Evolutionary conservation across 768 basidiomycete genomes (phyloP), one percentile per base, ranked within the genome.

Genomic region (Amanita subjunquillea): DNA sequence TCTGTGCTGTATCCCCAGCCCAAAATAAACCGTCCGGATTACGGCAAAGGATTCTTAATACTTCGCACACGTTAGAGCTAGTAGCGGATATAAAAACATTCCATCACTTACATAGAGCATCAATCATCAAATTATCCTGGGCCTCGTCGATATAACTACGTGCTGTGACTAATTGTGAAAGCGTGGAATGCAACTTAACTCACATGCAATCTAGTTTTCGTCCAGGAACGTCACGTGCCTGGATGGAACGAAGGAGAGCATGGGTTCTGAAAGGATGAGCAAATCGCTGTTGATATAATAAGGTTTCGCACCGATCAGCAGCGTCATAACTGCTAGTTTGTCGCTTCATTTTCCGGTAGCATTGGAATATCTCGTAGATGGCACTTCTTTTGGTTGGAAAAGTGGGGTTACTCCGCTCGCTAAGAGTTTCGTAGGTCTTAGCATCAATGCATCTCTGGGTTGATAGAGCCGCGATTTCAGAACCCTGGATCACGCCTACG

Each of bases 1-100:
- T 84, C 56, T 89, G 87, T 0, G 87, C 85, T 0, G 87, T 87
- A 59, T 89, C 87, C 0, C 87, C 87, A 1, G 85, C 86, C 83
- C 84, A 87, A 56, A 88, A 83, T 17, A 87, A 64, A 0, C 86
- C 85, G 48, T 84, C 68, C 0, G 77, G 73, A 58, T 87, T 87
- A 9, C 64, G 63, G 55, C 83, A 87, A n/a, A 88, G 60, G 0
- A 69, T 68, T 29, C 84, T 68, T 38, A 88, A 63, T 3, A 88
- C 86, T 87, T 52, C 15, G 27, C 45, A 4, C 15, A 41, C 4
- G 7, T 30, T 13, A 34, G 25, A 40, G 10, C 6, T n/a, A 20
- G 12, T n/a, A 23, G 32, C 15, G 13, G 25, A 13, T n/a, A 7
- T 1, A 7, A 6, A 34, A 17, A n/a, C 15, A 22, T 17, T 30